phyloP scores from a whole-genome alignment of 495 filamentous ascomycete genomes.

The Hypoxylon intermedium region DNA sequence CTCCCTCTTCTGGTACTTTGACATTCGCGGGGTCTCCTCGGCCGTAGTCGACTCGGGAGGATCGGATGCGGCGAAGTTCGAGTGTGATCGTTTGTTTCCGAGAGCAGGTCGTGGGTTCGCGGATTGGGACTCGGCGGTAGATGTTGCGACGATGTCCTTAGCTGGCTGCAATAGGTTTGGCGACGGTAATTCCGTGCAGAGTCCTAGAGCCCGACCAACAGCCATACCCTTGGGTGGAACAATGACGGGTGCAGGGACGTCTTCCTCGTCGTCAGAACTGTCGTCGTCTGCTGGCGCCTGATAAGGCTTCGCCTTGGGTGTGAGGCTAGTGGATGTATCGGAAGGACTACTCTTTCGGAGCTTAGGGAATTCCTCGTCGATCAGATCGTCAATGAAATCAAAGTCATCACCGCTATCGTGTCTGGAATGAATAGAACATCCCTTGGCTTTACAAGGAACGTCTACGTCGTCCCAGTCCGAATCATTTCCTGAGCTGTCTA shows the following conservation, averaged over 20 bases:
- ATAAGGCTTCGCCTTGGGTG: neutral
- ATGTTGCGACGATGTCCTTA: neutral
- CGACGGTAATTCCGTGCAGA: neutral
- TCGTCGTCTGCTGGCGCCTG: neutral
- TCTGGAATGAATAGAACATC: neutral
- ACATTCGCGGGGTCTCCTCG: neutral
- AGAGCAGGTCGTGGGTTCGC: neutral
- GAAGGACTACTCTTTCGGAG: neutral
- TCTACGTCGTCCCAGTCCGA: conserved; percentile 33
- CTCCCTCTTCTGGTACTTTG: neutral
- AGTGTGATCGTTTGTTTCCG: neutral
- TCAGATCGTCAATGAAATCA: conserved; percentile 27
- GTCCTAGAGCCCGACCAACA: conserved; percentile 1
- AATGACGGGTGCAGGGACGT: conserved; percentile 16
- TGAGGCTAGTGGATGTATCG: no score
- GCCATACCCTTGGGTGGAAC: conserved; percentile 37
- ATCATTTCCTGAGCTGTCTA: neutral
- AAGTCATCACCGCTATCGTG: neutral
- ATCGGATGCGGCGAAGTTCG: neutral
- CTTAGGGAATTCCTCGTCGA: conserved; percentile 27
- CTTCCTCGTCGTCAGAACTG: conserved; percentile 2
- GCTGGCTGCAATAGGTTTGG: neutral
- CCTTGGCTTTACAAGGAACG: neutral
- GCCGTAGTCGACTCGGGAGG: neutral
- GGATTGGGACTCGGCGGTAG: neutral